These are phyloP conservation scores for Candida stauntonica DNA, from an alignment of 805 yeast genomes.

Conservation along the genomic window DNA sequence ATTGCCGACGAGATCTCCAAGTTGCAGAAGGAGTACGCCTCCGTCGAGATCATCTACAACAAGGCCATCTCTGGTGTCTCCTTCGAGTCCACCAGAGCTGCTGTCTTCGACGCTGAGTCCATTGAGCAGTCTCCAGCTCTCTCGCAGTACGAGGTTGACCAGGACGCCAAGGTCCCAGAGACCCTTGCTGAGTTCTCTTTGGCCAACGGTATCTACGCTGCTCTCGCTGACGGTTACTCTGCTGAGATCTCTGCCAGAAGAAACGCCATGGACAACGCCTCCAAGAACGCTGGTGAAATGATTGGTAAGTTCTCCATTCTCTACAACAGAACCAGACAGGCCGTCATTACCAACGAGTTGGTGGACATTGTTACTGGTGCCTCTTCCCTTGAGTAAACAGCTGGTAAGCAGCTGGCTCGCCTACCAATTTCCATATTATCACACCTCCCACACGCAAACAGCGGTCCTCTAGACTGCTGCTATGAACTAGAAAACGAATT, in stretches of 20 bases:
- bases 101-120: slow-evolving; percentile 63
- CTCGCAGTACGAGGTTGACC: slow-evolving; percentile 75
- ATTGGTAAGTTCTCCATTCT: slow-evolving; percentile 92
- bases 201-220: slow-evolving; percentile 85
- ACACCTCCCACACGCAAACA: not conserved
- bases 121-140: slow-evolving; percentile 84
- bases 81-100: slow-evolving; percentile 74
- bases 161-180: slow-evolving; percentile 61
- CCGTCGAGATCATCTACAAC: slow-evolving; percentile 81
- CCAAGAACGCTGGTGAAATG: slow-evolving; percentile 99
- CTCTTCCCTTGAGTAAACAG: slow-evolving; percentile 81
- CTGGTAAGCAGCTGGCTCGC: slow-evolving; percentile 11
- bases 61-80: slow-evolving; percentile 83
- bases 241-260: slow-evolving; percentile 98
- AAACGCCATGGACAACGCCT: slow-evolving; percentile 99
- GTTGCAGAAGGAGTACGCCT: slow-evolving; percentile 56
- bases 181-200: slow-evolving; percentile 81
- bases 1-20: slow-evolving; percentile 79
- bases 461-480: slow-evolving; percentile 1
- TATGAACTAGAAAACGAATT: slow-evolving; percentile 14
- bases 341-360: slow-evolving; percentile 98
- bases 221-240: slow-evolving; percentile 97
- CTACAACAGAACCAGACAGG: slow-evolving; percentile 99
- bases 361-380: slow-evolving; percentile 99
- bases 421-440: not conserved